A percentile compares a stretch with the other conserved stretches of the same genome.
Evolutionary conservation across 1,139 yeast species (phyloP).

Genomic region (Blastobotrys apis): DNA sequence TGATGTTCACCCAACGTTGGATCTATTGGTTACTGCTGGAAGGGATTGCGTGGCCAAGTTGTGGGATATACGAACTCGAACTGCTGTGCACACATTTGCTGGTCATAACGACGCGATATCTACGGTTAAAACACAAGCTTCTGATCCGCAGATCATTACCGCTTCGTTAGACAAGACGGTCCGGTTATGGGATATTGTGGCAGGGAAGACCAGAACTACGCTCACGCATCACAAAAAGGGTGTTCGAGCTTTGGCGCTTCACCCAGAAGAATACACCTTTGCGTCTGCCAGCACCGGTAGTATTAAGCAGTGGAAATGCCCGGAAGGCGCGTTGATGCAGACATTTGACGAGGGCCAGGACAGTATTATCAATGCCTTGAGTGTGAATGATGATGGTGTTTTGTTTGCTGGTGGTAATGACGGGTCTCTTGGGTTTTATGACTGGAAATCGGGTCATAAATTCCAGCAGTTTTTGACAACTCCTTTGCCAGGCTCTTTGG

Average conservation of each 20-base stretch:
- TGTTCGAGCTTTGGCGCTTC: conserved; percentile 66
- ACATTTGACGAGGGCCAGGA: conserved; percentile 46
- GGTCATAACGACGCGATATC: conserved; percentile 82
- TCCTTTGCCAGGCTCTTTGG: conserved; percentile 63
- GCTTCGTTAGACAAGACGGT: conserved; percentile 84
- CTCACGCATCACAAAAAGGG: conserved; percentile 83
- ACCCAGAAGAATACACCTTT: conserved; percentile 71
- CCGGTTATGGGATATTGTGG: conserved; percentile 79
- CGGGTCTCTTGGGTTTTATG: conserved; percentile 73
- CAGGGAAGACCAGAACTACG: conserved; percentile 55
- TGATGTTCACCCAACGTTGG: conserved; percentile 82
- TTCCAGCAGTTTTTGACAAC: conserved; percentile 52
- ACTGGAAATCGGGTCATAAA: conserved; percentile 66
- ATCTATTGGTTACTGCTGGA: conserved; percentile 84
- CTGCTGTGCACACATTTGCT: conserved; percentile 67
- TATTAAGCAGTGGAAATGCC: conserved; percentile 78
- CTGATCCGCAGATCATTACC: conserved; percentile 82
- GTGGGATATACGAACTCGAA: conserved; percentile 88
- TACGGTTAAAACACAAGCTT: conserved; percentile 58
- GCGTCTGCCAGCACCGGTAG: conserved; percentile 79
- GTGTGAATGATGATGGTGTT: conserved; percentile 63
- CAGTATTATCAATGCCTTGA: conserved; percentile 63
- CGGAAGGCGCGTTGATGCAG: conserved; percentile 67
- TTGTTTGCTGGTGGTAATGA: conserved; percentile 81
- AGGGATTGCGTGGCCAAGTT: conserved; percentile 81